A percentile compares a stretch with the other conserved stretches of the same genome.
Evolutionary conservation across 441 rosid genomes (phyloP).

Genomic region (Pelargonium myrrhifolium): DNA sequence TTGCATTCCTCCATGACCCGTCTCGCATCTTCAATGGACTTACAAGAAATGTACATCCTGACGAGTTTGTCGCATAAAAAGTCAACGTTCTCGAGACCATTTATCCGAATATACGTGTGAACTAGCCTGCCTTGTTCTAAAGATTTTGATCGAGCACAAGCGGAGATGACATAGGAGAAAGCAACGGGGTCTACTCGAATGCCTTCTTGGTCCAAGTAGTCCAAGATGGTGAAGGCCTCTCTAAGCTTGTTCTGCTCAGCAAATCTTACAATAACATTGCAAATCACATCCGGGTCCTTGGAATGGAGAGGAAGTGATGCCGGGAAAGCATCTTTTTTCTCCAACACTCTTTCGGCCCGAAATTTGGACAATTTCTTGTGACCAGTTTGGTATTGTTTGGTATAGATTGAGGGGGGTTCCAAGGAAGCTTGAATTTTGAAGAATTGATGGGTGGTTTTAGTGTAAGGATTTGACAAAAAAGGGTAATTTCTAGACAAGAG

Average conservation of each 20-base stretch:
- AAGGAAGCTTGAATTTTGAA: conserved; percentile 22
- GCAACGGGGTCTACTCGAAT: conserved; percentile 73
- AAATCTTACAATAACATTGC: conserved; percentile 52
- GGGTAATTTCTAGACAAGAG: too few relatives aligned
- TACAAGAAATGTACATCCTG: conserved; percentile 59
- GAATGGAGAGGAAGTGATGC: conserved; percentile 60
- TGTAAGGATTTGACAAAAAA: not conserved
- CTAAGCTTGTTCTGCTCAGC: conserved; percentile 57
- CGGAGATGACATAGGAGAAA: conserved; percentile 60
- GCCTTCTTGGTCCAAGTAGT: conserved; percentile 68
- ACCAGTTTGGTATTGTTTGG: conserved; percentile 8
- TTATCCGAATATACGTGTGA: conserved; percentile 52
- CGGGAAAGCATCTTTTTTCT: conserved; percentile 56
- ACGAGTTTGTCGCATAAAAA: conserved; percentile 59
- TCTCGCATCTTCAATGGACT: conserved; percentile 58
- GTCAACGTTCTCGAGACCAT: conserved; percentile 62
- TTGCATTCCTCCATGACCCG: conserved; percentile 50
- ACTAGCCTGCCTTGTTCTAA: conserved; percentile 47
- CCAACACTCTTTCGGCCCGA: too few relatives aligned
- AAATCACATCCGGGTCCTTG: conserved; percentile 51
- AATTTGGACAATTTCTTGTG: too few relatives aligned
- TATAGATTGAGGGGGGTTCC: conserved; percentile 13
- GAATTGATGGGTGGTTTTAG: conserved; percentile 19
- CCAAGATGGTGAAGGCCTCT: conserved; percentile 61
- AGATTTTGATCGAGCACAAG: conserved; percentile 62